These are phyloP conservation scores for Macrophomina tecta DNA, from an alignment of 2,329 filamentous ascomycete genomes.

Conservation along the genomic window DNA sequence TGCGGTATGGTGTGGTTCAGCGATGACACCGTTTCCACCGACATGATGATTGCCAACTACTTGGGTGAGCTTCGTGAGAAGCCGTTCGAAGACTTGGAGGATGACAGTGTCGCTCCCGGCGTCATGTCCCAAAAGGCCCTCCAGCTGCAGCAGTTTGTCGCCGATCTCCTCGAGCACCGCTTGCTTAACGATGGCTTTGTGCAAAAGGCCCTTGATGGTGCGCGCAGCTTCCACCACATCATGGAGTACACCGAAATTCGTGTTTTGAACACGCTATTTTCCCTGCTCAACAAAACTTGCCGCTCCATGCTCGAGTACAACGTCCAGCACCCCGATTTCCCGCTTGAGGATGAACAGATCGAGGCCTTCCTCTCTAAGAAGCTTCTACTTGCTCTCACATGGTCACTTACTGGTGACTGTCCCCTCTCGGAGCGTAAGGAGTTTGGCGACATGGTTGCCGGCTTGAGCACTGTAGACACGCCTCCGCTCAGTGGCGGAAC, in stretches of 20 bases:
- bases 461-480: slow-evolving; percentile 83
- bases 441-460: slow-evolving; percentile 85
- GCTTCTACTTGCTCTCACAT: slow-evolving; percentile 87
- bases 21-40: slow-evolving; percentile 91
- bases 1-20: slow-evolving; percentile 99
- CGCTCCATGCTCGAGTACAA: slow-evolving; percentile 96
- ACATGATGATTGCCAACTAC: slow-evolving; percentile 93
- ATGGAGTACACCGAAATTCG: slow-evolving; percentile 97
- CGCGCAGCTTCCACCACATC: slow-evolving; percentile 84
- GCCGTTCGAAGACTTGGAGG: slow-evolving; percentile 93
- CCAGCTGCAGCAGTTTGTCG: slow-evolving; percentile 77
- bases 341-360: slow-evolving; percentile 85
- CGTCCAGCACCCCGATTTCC: slow-evolving; percentile 90
- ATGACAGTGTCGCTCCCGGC: slow-evolving; percentile 74
- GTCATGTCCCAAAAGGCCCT: slow-evolving; percentile 68
- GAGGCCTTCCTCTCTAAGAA: slow-evolving; percentile 94
- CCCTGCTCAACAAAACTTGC: slow-evolving; percentile 90
- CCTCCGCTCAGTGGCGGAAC: slow-evolving; percentile 78
- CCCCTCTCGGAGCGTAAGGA: slow-evolving; percentile 83
- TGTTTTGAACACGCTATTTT: slow-evolving; percentile 91
- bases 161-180: slow-evolving; percentile 77
- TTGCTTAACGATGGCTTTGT: slow-evolving; percentile 83
- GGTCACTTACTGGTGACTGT: slow-evolving; percentile 96
- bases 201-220: slow-evolving; percentile 74
- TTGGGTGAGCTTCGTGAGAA: slow-evolving; percentile 80